Evolutionary conservation across 306 rosid genomes (phyloP).

Genomic region (Pueraria montana): DNA sequence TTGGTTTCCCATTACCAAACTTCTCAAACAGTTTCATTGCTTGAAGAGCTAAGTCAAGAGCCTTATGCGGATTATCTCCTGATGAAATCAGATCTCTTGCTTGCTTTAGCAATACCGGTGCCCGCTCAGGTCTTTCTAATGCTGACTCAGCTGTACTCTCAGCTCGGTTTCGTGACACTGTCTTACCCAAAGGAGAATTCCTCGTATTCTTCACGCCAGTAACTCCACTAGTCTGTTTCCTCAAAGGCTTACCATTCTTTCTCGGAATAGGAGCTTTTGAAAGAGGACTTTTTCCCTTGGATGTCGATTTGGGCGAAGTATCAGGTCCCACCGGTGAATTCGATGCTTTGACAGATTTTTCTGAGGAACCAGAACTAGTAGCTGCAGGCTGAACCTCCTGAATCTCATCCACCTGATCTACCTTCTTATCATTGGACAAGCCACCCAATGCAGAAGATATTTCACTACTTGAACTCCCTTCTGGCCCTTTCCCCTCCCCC

Average conservation of each 20-base stretch:
- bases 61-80: conserved; percentile 85
- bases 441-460: conserved; percentile 62
- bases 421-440: conserved; percentile 58
- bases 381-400: conserved; percentile 56
- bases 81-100: conserved; percentile 85
- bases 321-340: conserved; percentile 48
- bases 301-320: conserved; percentile 58
- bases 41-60: conserved; percentile 86
- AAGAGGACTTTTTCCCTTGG: conserved; percentile 64
- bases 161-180: conserved; percentile 53
- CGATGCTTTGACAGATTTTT: conserved; percentile 59
- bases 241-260: conserved; percentile 57
- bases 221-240: conserved; percentile 61
- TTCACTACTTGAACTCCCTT: conserved; percentile 61
- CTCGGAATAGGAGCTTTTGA: conserved; percentile 63
- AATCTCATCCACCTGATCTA: conserved; percentile 53
- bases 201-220: conserved; percentile 60
- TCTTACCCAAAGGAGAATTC: conserved; percentile 60
- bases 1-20: conserved; percentile 67
- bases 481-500: conserved; percentile 60
- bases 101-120: conserved; percentile 81
- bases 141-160: conserved; percentile 57
- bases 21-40: conserved; percentile 78
- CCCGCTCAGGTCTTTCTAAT: conserved; percentile 72
- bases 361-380: conserved; percentile 61